Evolutionary conservation across 2,329 filamentous ascomycete genomes (phyloP).

Genomic region (Penicillium sp.): DNA sequence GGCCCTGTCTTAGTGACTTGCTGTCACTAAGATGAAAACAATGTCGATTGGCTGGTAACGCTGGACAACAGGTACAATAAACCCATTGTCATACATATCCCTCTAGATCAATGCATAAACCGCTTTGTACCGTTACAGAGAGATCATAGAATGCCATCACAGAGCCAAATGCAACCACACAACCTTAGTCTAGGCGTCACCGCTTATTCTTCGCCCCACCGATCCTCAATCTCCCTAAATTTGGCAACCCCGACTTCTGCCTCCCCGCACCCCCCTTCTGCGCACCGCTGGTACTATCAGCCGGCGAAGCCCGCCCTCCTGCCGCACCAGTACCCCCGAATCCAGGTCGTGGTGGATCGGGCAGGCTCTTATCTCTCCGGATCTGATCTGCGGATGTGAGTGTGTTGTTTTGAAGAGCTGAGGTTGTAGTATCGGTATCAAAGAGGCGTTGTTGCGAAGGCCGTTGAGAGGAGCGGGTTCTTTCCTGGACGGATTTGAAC

Average conservation of each 20-base stretch:
- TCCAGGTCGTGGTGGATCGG: constrained; percentile 39
- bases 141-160: not conserved
- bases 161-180: not conserved
- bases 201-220: constrained; percentile 63
- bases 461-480: constrained; percentile 63
- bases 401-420: constrained; percentile 45
- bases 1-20: not conserved
- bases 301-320: constrained; percentile 42
- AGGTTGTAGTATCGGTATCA: constrained; percentile 42
- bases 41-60: not conserved
- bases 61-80: not conserved
- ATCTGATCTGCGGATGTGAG: constrained; percentile 37
- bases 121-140: not conserved
- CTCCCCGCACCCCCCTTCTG: constrained; percentile 55
- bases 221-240: constrained; percentile 74
- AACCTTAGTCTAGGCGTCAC: constrained; percentile 24
- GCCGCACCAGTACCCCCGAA: constrained; percentile 18
- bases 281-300: constrained; percentile 18
- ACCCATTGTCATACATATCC: not conserved
- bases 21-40: not conserved
- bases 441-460: constrained; percentile 46
- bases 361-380: constrained; percentile 38
- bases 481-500: constrained; percentile 89
- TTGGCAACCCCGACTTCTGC: constrained; percentile 66
- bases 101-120: not conserved